Conservation (phyloP, 805 yeast genomes). For the Ogataea minuta region DNA sequence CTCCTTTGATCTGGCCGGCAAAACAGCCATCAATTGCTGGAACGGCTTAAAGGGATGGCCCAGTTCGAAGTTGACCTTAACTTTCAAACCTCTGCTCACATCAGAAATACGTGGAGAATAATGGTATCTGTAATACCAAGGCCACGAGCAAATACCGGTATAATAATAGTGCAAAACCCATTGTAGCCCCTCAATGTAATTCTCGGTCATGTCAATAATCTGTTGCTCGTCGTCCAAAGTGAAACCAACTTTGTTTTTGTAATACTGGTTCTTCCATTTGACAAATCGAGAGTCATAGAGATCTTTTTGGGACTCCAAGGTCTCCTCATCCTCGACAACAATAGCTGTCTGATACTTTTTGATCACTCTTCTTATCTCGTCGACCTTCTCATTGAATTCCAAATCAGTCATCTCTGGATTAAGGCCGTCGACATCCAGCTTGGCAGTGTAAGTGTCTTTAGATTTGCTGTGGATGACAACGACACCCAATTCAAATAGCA, state of each 20-base stretch:
- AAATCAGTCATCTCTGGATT: slow-evolving; percentile 66
- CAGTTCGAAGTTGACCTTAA: slow-evolving; percentile 57
- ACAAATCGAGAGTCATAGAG: slow-evolving; percentile 73
- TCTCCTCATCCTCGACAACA: slow-evolving; percentile 57
- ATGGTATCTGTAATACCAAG: slow-evolving; percentile 88
- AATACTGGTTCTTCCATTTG: slow-evolving; percentile 83
- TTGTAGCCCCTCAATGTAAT: slow-evolving; percentile 91
- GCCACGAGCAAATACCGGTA: slow-evolving; percentile 91
- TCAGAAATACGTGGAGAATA: slow-evolving; percentile 95
- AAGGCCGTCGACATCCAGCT: slow-evolving; percentile 71
- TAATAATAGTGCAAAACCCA: slow-evolving; percentile 95
- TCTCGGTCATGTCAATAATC: slow-evolving; percentile 63
- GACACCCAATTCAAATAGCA: slow-evolving; percentile 67
- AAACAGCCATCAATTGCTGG: slow-evolving; percentile 95
- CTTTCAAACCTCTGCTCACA: slow-evolving; percentile 66
- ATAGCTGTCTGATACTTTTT: slow-evolving; percentile 66
- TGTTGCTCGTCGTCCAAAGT: slow-evolving; percentile 58
- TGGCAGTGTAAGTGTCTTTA: slow-evolving; percentile 54
- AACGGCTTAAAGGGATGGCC: slow-evolving; percentile 88
- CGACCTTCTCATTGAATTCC: slow-evolving; percentile 53
- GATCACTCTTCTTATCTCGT: slow-evolving; percentile 50
- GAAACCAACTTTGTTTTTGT: slow-evolving; percentile 74
- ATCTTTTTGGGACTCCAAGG: slow-evolving; percentile 51
- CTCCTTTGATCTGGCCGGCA: slow-evolving; percentile 85
- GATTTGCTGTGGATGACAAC: slow-evolving; percentile 63